Evolutionary conservation across 148 eudicot genomes (phyloP), one percentile per base, ranked within the genome.

Genomic region (Talinum fruticosum): DNA sequence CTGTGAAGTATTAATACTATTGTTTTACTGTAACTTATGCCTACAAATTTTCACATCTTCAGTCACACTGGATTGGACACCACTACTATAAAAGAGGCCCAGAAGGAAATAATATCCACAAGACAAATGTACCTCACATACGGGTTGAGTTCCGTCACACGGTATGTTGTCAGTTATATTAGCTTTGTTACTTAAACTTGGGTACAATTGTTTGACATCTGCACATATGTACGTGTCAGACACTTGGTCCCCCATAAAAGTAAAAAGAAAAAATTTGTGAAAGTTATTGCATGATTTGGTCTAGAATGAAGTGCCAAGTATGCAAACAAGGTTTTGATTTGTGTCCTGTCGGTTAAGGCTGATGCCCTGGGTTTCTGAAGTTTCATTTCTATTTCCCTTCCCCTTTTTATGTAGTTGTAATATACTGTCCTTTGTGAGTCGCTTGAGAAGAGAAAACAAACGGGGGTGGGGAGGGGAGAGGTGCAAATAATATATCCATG

Each of bases 21-120:
- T 19, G 8, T 41, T 14, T 41, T 41, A 41, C 57, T 2, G 19
- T 76, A 67, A 68, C 47, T 62, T 76, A 28, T 62, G 61, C 23
- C 7, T 18, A 34, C 41, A 3, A n/a, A 33, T 78, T 2, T 73
- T 61, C 4, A 24, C 10, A 44, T 44, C 65, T 28, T 23, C 79
- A 93, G 99, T 84, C 97, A 21, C 99, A 96, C 77, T 96, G 99
- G 99, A 90, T 93, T 47, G 99, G 99, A 49, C 86, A 87, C 77
- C 91, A 88, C 82, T 93, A 96, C 88, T 93, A 79, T 86, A 89
- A 66, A 84, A 85, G 89, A 83, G 96, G 94, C 71, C 97, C 99
- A 38, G 93, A 87, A 75, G 97, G 97, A 71, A 96, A 96, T 87
- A 93, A 96, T 64, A 96, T 96, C 82, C 97, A 88, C 87, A 93